Evolutionary conservation across 192 early-diverging fungal species (phyloP).

Genomic region (Umbelopsis sp.): DNA sequence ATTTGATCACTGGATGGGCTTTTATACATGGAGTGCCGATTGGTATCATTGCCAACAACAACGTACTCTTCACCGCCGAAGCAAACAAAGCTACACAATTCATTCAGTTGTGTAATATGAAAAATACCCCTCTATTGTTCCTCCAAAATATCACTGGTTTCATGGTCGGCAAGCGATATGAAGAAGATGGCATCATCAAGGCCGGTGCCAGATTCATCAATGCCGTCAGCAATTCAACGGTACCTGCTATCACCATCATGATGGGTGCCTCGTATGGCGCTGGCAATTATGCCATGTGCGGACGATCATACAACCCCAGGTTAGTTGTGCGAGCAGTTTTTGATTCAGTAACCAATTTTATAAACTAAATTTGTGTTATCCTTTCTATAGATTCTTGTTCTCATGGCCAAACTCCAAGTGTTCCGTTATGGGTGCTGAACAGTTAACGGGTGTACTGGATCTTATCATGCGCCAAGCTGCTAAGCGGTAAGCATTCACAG

Average conservation of each 20-base stretch:
- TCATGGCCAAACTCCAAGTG: constrained; percentile 71
- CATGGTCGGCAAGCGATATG: constrained; percentile 69
- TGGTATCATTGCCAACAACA: constrained; percentile 70
- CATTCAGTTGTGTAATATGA: constrained; percentile 66
- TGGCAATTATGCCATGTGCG: constrained; percentile 73
- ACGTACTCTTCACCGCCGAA: constrained; percentile 64
- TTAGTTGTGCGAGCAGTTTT: constrained; percentile 10
- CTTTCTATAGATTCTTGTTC: constrained; percentile 57
- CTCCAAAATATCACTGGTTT: constrained; percentile 74
- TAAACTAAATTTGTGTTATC: not conserved
- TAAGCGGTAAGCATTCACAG: constrained; percentile 38
- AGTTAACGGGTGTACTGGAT: constrained; percentile 70
- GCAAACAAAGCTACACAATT: constrained; percentile 74
- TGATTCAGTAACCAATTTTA: not conserved
- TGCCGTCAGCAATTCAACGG: constrained; percentile 63
- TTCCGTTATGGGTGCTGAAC: constrained; percentile 72
- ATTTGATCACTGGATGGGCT: constrained; percentile 66
- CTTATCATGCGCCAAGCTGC: constrained; percentile 67
- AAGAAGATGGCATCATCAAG: constrained; percentile 74
- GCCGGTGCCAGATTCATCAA: constrained; percentile 70
- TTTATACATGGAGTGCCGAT: constrained; percentile 66
- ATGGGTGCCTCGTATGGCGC: constrained; percentile 73
- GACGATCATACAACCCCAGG: constrained; percentile 66
- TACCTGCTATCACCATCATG: constrained; percentile 63
- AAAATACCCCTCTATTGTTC: constrained; percentile 61